phyloP scores from a whole-genome alignment of 2,329 filamentous ascomycete genomes.

The Cladophialophora immunda region DNA sequence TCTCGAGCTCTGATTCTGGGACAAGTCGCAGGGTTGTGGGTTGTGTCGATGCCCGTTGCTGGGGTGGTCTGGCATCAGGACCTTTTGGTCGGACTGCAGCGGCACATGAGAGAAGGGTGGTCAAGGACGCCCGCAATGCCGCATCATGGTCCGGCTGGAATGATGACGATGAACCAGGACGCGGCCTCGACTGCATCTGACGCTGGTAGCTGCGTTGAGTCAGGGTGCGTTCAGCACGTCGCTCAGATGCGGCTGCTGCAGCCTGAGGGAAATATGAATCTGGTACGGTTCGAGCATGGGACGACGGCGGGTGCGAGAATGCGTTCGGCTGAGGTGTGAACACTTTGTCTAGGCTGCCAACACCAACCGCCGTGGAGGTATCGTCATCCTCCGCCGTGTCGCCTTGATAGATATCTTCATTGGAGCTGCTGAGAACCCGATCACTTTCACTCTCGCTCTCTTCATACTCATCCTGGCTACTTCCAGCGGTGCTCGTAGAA shows the following conservation, averaged over 20 bases:
- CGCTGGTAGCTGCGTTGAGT: conserved; percentile 43
- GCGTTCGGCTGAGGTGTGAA: conserved; percentile 93
- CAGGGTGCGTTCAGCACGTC: conserved; percentile 26
- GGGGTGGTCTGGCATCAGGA: conserved; percentile 45
- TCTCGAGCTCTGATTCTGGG: conserved; percentile 64
- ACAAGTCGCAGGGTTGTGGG: conserved; percentile 62
- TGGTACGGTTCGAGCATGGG: conserved; percentile 60
- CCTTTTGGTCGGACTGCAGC: conserved; percentile 84
- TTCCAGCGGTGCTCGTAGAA: conserved; percentile 61
- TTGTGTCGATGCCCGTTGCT: conserved; percentile 34
- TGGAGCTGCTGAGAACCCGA: conserved; percentile 70
- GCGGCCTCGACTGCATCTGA: conserved; percentile 27
- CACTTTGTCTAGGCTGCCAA: conserved; percentile 58
- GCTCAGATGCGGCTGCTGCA: conserved; percentile 21
- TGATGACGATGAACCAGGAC: conserved; percentile 63
- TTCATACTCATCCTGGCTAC: conserved; percentile 93
- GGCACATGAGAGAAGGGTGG: conserved; percentile 92
- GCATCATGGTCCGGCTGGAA: conserved; percentile 91
- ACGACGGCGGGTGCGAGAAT: conserved; percentile 81
- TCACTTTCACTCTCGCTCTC: conserved; percentile 93
- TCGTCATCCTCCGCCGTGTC: conserved; percentile 70
- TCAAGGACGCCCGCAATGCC: conserved; percentile 89
- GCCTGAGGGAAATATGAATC: conserved; percentile 53
- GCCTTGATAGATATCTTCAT: conserved; percentile 60
- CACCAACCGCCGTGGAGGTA: conserved; percentile 82